Base-by-base conservation (phyloP, 225 moss, liverwort and hornwort species). In the Marchantia paleacea region DNA sequence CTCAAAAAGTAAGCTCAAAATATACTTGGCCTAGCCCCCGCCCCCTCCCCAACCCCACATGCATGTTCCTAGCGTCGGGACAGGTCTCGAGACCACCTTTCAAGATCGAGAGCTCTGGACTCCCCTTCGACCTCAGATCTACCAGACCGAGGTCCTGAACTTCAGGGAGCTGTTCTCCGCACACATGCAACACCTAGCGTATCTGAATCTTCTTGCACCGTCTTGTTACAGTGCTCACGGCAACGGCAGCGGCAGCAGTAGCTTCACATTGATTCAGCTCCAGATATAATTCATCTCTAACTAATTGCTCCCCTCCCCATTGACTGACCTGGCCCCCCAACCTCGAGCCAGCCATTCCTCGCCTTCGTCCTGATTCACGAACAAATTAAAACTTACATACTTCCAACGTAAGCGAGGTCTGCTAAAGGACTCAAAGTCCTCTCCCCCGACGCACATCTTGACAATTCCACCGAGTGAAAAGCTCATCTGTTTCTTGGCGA, bases 1-100 rank as follows among this genome's bases (percentile, higher is more conserved):
- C 55, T 74, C 14, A 29, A 70, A 76, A 61, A 61, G 76, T 60
- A 26, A 76, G 60, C 58, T 53, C 1, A 73, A 73, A 73, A 53
- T 25, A 13, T 24, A 53, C 15, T 54, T 73, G 50, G 25, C 24
- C 52, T 73, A 13, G 39, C 39, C 39, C 39, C 39, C 39, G 5
- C 0, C 52, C 73, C 26, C 73, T 5, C 39, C 39, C 39, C 39
- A 39, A 11, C 52, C 73, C 26, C 73, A 53, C 53, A 73, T 73
- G 72, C 72, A 73, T 70, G 69, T 73, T 53, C 54, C 54, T 28
- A 54, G 25, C 74, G 8, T 74, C 54, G 54, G 53, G 52, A 73
- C 51, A 53, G 26, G 52, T 26, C 52, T 53, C 52, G 24, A 54
- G 73, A 51, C 12, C 18, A 28, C 25, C 66, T 66, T n/a, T 70